A percentile compares a stretch with the other conserved stretches of the same genome.
phyloP scores from a whole-genome alignment of 352 stramenopile species.

The Pythium dissotocum region DNA sequence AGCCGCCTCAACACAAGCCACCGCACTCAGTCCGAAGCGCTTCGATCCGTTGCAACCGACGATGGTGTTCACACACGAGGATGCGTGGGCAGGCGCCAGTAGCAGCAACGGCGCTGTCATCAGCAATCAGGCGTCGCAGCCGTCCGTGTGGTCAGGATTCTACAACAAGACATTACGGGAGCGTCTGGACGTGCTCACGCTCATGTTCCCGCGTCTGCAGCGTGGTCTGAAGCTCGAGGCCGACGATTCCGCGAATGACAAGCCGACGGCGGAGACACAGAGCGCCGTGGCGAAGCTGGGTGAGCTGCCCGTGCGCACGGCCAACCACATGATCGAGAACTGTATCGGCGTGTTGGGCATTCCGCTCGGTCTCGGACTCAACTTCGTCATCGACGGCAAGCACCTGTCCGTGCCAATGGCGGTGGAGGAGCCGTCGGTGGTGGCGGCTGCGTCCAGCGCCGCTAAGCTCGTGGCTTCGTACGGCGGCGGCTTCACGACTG shows the following conservation, averaged over 20 bases:
- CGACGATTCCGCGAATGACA: slow-evolving; percentile 14
- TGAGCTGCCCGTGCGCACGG: slow-evolving; percentile 71
- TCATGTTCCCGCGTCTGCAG: slow-evolving; percentile 79
- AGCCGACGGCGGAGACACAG: neutral
- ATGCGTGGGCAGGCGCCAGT: slow-evolving; percentile 11
- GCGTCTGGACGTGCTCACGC: slow-evolving; percentile 77
- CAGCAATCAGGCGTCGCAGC: slow-evolving; percentile 40
- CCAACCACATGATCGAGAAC: slow-evolving; percentile 91
- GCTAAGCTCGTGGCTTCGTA: slow-evolving; percentile 79
- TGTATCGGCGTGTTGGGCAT: slow-evolving; percentile 86
- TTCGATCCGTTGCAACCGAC: slow-evolving; percentile 53
- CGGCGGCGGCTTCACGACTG: slow-evolving; percentile 71
- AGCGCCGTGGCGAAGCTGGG: slow-evolving; percentile 48
- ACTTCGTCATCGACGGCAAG: slow-evolving; percentile 86
- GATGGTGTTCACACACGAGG: slow-evolving; percentile 34
- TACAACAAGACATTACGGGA: slow-evolving; percentile 90
- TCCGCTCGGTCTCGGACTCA: slow-evolving; percentile 81
- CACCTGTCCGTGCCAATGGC: slow-evolving; percentile 82
- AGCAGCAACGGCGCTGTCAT: neutral
- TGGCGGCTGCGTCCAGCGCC: slow-evolving; percentile 79
- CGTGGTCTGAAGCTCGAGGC: slow-evolving; percentile 35
- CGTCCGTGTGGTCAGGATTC: slow-evolving; percentile 85
- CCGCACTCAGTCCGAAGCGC: slow-evolving; percentile 31
- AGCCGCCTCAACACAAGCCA: neutral
- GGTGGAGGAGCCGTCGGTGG: slow-evolving; percentile 84